Conservation (phyloP, 805 yeast species). For the Suhomyces sp. region DNA sequence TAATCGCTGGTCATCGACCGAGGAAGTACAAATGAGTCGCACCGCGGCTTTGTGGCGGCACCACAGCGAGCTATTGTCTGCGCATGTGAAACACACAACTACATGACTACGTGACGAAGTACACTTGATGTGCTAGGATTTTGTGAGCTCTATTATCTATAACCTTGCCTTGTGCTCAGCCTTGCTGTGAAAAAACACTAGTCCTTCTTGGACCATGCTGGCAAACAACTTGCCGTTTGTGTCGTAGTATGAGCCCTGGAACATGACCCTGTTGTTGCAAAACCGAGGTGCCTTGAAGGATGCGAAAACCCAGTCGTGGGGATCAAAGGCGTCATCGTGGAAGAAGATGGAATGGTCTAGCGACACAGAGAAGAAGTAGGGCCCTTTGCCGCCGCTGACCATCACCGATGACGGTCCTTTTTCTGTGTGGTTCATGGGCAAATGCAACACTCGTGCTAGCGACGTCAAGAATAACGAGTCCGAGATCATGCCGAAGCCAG, state of each 20-base stretch:
- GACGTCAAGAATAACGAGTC: slow-evolving; percentile 34
- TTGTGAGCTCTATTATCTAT: not conserved
- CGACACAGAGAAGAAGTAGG: slow-evolving; percentile 29
- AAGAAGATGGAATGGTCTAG: slow-evolving; percentile 35
- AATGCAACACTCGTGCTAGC: slow-evolving; percentile 25
- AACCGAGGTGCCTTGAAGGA: slow-evolving; percentile 27
- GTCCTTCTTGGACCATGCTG: slow-evolving; percentile 33
- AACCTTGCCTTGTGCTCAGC: slow-evolving; percentile 19
- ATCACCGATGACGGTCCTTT: not conserved
- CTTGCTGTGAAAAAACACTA: slow-evolving; percentile 24
- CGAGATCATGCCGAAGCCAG: slow-evolving; percentile 30
- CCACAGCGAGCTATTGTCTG: not conserved
- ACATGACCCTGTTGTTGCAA: slow-evolving; percentile 28
- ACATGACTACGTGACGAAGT: not conserved
- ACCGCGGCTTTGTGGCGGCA: too few species aligned
- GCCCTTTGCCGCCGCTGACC: slow-evolving; percentile 15
- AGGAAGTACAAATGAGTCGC: too few species aligned
- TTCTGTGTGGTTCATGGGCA: slow-evolving; percentile 15
- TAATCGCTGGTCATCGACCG: too few species aligned
- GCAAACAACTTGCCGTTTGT: slow-evolving; percentile 28
- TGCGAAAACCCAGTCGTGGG: slow-evolving; percentile 30
- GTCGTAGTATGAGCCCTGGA: slow-evolving; percentile 29
- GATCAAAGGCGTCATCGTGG: slow-evolving; percentile 35
- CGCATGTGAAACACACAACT: not conserved
- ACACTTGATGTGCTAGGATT: too few species aligned